phyloP scores from a whole-genome alignment of 768 basidiomycete species.

The Gymnopilus junonius region DNA sequence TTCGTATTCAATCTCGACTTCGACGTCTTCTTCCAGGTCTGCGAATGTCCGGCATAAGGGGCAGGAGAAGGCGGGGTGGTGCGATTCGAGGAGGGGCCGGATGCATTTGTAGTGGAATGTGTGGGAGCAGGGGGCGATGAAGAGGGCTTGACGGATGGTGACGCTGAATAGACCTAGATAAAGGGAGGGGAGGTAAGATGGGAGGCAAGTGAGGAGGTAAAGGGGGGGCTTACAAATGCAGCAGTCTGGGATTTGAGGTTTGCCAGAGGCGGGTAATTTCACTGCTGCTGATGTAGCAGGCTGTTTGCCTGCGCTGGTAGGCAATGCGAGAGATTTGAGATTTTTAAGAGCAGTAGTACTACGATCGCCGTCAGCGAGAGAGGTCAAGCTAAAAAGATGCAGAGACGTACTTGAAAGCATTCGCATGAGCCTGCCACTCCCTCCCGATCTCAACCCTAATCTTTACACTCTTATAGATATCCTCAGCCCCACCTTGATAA shows the following conservation, averaged over 20 bases:
- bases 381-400: constrained; percentile 13
- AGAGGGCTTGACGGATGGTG: constrained; percentile 92
- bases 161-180: constrained; percentile 72
- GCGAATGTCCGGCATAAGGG: constrained; percentile 95
- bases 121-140: constrained; percentile 98
- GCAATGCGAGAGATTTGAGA: constrained; percentile 69
- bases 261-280: constrained; percentile 21
- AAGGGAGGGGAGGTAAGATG: not conserved
- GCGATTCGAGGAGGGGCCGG: constrained; percentile 83
- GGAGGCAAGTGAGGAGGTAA: constrained; percentile 8
- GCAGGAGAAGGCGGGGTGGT: constrained; percentile 93
- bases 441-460: constrained; percentile 88
- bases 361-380: constrained; percentile 8
- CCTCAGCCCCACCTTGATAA: constrained; percentile 96
- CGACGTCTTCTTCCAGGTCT: constrained; percentile 95
- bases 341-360: constrained; percentile 79
- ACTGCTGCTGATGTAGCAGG: constrained; percentile 15
- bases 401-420: constrained; percentile 85
- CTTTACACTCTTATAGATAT: constrained; percentile 97
- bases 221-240: constrained; percentile 77
- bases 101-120: constrained; percentile 98
- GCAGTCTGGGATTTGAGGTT: constrained; percentile 75
- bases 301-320: constrained; percentile 17
- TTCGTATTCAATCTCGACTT: constrained; percentile 47
- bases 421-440: constrained; percentile 88